A percentile compares a stretch with the other conserved stretches of the same genome.
Conservation (phyloP, 176 grass and related monocot species). For the Zizania latifolia region DNA sequence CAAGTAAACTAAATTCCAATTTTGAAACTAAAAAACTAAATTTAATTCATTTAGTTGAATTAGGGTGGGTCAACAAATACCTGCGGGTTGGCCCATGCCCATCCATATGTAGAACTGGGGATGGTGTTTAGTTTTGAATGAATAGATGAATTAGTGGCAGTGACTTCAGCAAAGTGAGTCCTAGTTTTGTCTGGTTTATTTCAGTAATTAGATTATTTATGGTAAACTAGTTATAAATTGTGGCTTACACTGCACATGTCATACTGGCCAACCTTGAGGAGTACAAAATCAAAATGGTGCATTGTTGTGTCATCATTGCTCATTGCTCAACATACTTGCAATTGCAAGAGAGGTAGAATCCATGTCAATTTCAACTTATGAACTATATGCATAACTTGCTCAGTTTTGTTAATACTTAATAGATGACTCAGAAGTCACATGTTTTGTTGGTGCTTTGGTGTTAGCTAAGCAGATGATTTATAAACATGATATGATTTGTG, state of each 20-base stretch:
- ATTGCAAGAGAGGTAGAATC: neutral
- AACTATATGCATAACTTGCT: neutral
- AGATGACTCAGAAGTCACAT: neutral
- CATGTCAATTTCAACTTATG: neutral
- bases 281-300: too few species aligned
- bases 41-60: too few species aligned
- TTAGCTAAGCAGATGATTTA: neutral
- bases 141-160: neutral
- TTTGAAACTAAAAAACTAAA: too few species aligned
- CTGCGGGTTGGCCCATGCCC: too few species aligned
- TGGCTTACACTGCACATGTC: neutral
- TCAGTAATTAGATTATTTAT: neutral
- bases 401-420: neutral
- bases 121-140: constrained; percentile 4
- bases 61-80: too few species aligned
- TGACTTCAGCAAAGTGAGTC: neutral
- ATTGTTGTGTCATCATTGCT: too few species aligned
- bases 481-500: neutral
- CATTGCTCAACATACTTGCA: neutral
- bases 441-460: neutral
- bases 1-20: too few species aligned
- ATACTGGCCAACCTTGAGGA: neutral
- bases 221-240: neutral
- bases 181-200: neutral
- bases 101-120: neutral